Evolutionary conservation across 345 rosid species (phyloP), one percentile per base, ranked within the genome.

Genomic region (Acer saccharum): DNA sequence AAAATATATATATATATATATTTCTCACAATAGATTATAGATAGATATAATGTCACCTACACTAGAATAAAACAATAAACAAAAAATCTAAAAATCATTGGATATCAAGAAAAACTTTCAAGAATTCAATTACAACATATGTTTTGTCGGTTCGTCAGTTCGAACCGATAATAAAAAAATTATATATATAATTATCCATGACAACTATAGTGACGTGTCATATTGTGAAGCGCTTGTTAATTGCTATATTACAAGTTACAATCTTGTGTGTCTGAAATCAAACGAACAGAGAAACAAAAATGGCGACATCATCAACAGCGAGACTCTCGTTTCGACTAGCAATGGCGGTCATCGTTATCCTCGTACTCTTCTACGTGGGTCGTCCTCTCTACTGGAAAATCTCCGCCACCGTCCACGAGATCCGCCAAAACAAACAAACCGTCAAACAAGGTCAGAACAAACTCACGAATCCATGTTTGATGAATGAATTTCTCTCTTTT

Each of bases 321-420:
- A 92, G 80, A 74, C 66, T 88, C 35, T 72, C 83, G 23, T 84
- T 92, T 67, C 90, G 97, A 23, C 1, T 84, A 3, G 76, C 76
- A 23, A 46, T 88, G 17, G 58, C 78, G 16, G 65, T 80, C 25
- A 72, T 81, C 52, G 63, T 85, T 17, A 43, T 91, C 48, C 79
- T 85, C 46, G 69, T 86, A 32, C 78, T 94, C 70, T 91, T 91
- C 86, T 92, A 92, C 84, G 83, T 83, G 10, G 94, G 94, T 13
- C 94, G 96, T 12, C 98, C 98, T 65, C 93, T 94, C 65, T 92
- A 94, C 85, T 94, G 98, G 95, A 92, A 94, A 81, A 88, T 94
- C 88, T 90, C 98, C 27, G 98, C 96, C 77, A 94, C 98, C 46
- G 74, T 92, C 71, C 97, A 92, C 80, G 97, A 94, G 77, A 89